A percentile compares a stretch with the other conserved stretches of the same genome.
phyloP scores from a whole-genome alignment of 345 rosid species.

The Euphorbia peplus region DNA sequence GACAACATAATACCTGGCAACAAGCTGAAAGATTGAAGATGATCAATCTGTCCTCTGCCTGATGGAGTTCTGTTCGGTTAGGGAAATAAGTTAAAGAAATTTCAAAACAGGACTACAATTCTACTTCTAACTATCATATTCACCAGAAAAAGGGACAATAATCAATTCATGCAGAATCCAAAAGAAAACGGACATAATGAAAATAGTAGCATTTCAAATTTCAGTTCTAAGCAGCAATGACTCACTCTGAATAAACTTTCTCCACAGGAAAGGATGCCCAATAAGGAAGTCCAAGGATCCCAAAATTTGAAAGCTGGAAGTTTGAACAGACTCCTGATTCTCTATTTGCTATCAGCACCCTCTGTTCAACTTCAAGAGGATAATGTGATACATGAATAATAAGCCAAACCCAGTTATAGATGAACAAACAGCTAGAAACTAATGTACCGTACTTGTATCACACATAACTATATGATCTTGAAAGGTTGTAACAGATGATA shows the following conservation, averaged over 20 bases:
- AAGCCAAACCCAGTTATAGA: slow-evolving; percentile 15
- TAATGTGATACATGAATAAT: slow-evolving; percentile 20
- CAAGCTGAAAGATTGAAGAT: slow-evolving; percentile 48
- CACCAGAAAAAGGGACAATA: background rate
- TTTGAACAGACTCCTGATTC: slow-evolving; percentile 61
- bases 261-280: slow-evolving; percentile 70
- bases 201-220: background rate
- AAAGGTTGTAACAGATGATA: slow-evolving; percentile 56
- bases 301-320: slow-evolving; percentile 63
- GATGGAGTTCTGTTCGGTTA: slow-evolving; percentile 42
- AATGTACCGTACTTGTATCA: slow-evolving; percentile 54
- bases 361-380: slow-evolving; percentile 62
- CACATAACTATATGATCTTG: slow-evolving; percentile 49
- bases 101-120: background rate
- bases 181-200: background rate
- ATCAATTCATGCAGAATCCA: background rate
- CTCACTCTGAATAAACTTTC: slow-evolving; percentile 69
- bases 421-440: slow-evolving; percentile 11
- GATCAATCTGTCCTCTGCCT: slow-evolving; percentile 40
- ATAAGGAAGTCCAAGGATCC: slow-evolving; percentile 82
- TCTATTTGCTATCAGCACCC: slow-evolving; percentile 54
- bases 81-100: slow-evolving; percentile 10
- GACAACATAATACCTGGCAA: slow-evolving; percentile 62
- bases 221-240: slow-evolving; percentile 12
- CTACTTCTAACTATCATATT: background rate